Evolutionary conservation across 1,139 yeast genomes (phyloP).

Genomic region (Taiozyma sp.): DNA sequence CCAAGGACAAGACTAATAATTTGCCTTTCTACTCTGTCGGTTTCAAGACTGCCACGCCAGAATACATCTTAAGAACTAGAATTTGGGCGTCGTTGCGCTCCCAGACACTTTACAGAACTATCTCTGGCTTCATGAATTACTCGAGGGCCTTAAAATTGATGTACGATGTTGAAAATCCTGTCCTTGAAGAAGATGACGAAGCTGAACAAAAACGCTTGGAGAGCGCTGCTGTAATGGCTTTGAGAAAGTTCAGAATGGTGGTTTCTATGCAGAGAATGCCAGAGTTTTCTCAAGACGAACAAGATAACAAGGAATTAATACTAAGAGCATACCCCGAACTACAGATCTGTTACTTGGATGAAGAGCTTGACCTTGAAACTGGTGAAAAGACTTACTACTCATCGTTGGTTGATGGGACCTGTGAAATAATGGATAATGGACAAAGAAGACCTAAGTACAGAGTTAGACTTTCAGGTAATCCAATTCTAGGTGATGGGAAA

Average conservation of each 20-base stretch:
- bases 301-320: slow-evolving; percentile 66
- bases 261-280: slow-evolving; percentile 74
- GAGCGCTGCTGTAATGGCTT: slow-evolving; percentile 64
- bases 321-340: slow-evolving; percentile 70
- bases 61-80: slow-evolving; percentile 68
- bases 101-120: slow-evolving; percentile 70
- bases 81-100: slow-evolving; percentile 76
- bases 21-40: slow-evolving; percentile 72
- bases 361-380: slow-evolving; percentile 55
- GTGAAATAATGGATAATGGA: slow-evolving; percentile 62
- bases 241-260: slow-evolving; percentile 68
- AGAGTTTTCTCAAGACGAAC: slow-evolving; percentile 60
- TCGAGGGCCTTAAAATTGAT: slow-evolving; percentile 68
- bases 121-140: slow-evolving; percentile 73
- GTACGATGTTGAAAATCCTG: slow-evolving; percentile 71
- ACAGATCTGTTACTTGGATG: slow-evolving; percentile 69
- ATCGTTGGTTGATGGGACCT: slow-evolving; percentile 68
- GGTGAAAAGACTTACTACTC: slow-evolving; percentile 64
- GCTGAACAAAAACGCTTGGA: slow-evolving; percentile 52
- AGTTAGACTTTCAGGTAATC: slow-evolving; percentile 69
- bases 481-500: slow-evolving; percentile 75
- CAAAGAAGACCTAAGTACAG: slow-evolving; percentile 69
- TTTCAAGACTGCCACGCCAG: slow-evolving; percentile 72
- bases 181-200: slow-evolving; percentile 61
- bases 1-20: slow-evolving; percentile 50